Conservation (phyloP, 352 stramenopile genomes). For the Globisporangium splendens region DNA sequence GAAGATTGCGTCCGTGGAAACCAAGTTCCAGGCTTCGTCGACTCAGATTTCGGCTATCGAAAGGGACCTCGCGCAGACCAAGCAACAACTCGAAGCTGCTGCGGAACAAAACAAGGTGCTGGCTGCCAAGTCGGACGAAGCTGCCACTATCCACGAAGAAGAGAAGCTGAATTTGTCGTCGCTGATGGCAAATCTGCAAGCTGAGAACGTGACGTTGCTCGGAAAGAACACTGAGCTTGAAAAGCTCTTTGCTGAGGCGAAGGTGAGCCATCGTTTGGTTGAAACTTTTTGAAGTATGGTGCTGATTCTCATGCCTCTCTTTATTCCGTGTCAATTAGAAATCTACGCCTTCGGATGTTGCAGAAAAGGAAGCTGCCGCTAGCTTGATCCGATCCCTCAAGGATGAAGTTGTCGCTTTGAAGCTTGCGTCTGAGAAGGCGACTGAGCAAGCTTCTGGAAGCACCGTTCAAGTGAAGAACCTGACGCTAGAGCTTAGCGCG, state of each 20-base stretch:
- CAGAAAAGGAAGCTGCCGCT: constrained; percentile 38
- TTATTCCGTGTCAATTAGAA: constrained; percentile 6
- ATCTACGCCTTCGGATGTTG: constrained; percentile 13
- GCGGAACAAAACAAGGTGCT: constrained; percentile 5
- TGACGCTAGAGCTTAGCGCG: constrained; percentile 29
- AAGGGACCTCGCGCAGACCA: constrained; percentile 24
- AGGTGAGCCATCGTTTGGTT: background rate
- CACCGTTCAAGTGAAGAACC: constrained; percentile 28
- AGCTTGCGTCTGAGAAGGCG: constrained; percentile 38
- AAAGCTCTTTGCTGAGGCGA: constrained; percentile 15
- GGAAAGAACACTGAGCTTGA: constrained; percentile 22
- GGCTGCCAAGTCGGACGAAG: constrained; percentile 14
- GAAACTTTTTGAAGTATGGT: background rate
- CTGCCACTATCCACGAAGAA: constrained; percentile 23
- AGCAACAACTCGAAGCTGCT: constrained; percentile 8
- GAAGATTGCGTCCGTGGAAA: constrained; percentile 12
- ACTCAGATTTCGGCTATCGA: constrained; percentile 22
- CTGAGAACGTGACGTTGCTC: constrained; percentile 12
- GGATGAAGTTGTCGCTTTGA: constrained; percentile 43
- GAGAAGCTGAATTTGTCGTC: constrained; percentile 26
- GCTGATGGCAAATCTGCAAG: constrained; percentile 28
- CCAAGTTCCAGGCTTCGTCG: constrained; percentile 7
- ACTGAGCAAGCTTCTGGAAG: constrained; percentile 23
- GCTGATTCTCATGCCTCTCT: background rate
- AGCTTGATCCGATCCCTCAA: constrained; percentile 41